phyloP scores from a whole-genome alignment of 1,284 basidiomycete species.

The Cryptococcus sp. region DNA sequence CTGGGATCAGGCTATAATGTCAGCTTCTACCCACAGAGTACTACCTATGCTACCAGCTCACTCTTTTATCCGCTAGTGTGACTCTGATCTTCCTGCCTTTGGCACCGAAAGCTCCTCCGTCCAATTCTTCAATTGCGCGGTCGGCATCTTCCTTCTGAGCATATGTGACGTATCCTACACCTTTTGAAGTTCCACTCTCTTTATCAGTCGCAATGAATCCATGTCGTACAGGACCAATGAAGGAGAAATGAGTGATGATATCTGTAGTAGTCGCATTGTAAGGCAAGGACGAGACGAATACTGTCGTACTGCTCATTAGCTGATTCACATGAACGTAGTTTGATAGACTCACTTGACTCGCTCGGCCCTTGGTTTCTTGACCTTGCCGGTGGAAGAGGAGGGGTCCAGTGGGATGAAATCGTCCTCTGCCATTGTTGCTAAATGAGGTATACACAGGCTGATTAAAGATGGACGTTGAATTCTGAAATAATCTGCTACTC shows the following conservation, averaged over 20 bases:
- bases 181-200: conserved; percentile 79
- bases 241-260: conserved; percentile 87
- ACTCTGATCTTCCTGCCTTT: conserved; percentile 67
- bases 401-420: conserved; percentile 35
- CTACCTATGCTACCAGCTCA: conserved; percentile 46
- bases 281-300: conserved; percentile 58
- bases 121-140: conserved; percentile 58
- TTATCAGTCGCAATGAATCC: conserved; percentile 80
- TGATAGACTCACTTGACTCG: conserved; percentile 32
- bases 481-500: conserved; percentile 7
- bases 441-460: background rate
- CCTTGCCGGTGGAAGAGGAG: conserved; percentile 7
- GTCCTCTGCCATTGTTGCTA: conserved; percentile 25
- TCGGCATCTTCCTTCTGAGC: conserved; percentile 85
- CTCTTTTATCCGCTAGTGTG: conserved; percentile 75
- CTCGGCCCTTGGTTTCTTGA: conserved; percentile 17
- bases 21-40: background rate
- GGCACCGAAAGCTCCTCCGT: conserved; percentile 54
- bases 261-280: conserved; percentile 86
- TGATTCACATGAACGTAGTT: background rate
- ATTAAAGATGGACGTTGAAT: background rate
- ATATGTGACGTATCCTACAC: conserved; percentile 97
- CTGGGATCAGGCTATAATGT: background rate
- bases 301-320: conserved; percentile 31
- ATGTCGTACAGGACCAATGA: conserved; percentile 86